Evolutionary conservation across 495 filamentous ascomycete genomes (phyloP), one percentile per base, ranked within the genome.

Genomic region (Delitschia confertaspora): DNA sequence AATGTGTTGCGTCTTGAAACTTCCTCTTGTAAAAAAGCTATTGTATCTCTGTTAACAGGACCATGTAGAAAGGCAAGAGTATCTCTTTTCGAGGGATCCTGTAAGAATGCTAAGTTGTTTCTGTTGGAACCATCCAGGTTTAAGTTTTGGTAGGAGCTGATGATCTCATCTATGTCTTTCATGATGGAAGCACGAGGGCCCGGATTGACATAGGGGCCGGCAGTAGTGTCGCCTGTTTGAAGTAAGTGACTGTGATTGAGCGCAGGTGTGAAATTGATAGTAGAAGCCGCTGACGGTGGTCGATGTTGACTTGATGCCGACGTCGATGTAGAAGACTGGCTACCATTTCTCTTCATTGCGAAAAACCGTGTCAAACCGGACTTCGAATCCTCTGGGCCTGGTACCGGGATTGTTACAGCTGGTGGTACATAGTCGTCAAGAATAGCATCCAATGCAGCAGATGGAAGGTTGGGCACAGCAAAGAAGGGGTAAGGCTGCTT

Each of bases 141-240:
- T 9, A 47, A 17, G 22, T 39, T 47, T 35, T 56, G 53, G 25
- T 51, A 56, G 1, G 47, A 31, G 21, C 21, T 41, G 37, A 56
- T 46, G 19, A 50, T 56, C 24, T 56, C 47, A 24, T 56, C 42
- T 27, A 56, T 56, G 25, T 56, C 53, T 32, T 51, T 51, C 37
- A 51, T 51, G 42, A 56, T 44, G 13, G 35, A 25, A 14, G 8
- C 51, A 10, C 22, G 37, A n/a, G n/a, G n/a, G n/a, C n/a, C n/a
- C n/a, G n/a, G n/a, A n/a, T n/a, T n/a, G n/a, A n/a, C n/a, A n/a
- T n/a, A n/a, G n/a, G n/a, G n/a, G n/a, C n/a, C n/a, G n/a, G 16
- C 44, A 38, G 6, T 45, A 34, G 13, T 3, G 26, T 17, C 30
- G 33, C 3, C 2, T 24, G 20, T 39, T 26, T 43, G 45, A 7